A percentile compares a stretch with the other conserved stretches of the same genome.
Conservation (phyloP, 192 early-diverging fungal genomes). For the Coemansia sp. region DNA sequence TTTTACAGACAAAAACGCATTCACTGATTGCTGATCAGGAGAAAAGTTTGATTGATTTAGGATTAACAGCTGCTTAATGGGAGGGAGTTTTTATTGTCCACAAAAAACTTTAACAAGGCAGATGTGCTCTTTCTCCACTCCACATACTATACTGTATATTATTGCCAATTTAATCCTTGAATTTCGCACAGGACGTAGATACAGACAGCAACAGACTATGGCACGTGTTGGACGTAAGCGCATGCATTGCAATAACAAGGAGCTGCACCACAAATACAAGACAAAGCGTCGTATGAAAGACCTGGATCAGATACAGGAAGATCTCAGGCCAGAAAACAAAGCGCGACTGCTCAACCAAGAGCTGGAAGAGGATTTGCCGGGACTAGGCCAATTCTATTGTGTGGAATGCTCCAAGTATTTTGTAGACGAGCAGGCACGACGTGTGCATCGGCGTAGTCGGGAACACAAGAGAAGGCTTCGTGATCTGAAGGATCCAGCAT, state of each 20-base stretch:
- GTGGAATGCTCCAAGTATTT: conserved; percentile 79
- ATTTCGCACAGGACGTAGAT: not conserved
- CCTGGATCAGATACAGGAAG: conserved; percentile 93
- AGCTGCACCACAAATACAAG: conserved; percentile 77
- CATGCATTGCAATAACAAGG: conserved; percentile 59
- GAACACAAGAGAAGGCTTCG: conserved; percentile 86
- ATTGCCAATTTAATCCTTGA: not conserved
- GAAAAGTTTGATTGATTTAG: conserved; percentile 13
- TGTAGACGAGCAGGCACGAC: conserved; percentile 61
- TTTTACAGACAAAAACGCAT: not conserved
- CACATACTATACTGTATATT: too few species aligned
- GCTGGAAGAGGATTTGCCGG: conserved; percentile 84
- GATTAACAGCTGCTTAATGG: not conserved
- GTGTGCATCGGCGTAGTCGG: conserved; percentile 74
- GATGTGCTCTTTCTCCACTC: too few species aligned
- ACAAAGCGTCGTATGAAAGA: conserved; percentile 88
- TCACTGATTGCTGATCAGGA: not conserved
- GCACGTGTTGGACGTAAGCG: conserved; percentile 49
- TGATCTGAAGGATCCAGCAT: conserved; percentile 74
- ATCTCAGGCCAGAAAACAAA: conserved; percentile 74
- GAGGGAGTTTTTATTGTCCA: too few species aligned
- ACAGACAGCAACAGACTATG: conserved; percentile 18
- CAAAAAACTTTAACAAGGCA: too few species aligned
- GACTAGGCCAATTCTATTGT: conserved; percentile 90
- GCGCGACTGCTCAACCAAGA: conserved; percentile 62